Evolutionary conservation across 73 alveolate species (phyloP), one percentile per base, ranked within the genome.

Genomic region (Paramecium tetraurelia): DNA sequence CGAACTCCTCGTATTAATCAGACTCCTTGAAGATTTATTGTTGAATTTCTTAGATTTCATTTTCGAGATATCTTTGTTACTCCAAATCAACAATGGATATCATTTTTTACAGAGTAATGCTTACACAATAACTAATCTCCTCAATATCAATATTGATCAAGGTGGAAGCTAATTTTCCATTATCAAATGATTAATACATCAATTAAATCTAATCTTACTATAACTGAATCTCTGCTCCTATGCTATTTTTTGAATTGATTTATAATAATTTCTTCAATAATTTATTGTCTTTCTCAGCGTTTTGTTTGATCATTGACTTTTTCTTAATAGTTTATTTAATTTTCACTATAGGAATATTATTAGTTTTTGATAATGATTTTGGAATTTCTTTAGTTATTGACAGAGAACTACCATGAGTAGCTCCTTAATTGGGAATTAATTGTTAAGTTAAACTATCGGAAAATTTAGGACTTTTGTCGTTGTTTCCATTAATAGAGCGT

Each of bases 71-170:
- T 31, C 12, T 33, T 16, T 31, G 12, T 27, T 63, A 27, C 46
- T 63, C 84, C 24, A 31, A 33, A 63, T 63, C 84, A 63, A 63
- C 46, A 12, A 33, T 31, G 4, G 5, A 33, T 4, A 75, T 33
- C 87, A 75, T 75, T 36, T 75, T 75, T 22, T 68, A 21, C 7
- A 93, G 38, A 41, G 96, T 94, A 36, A 63, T 53, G 2, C 95
- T 92, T 29, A 93, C 80, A 36, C 96, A 92, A 58, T 77, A 31
- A 58, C 96, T 70, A 38, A 93, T 77, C 41, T 93, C 96, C 92
- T 93, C 96, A 7, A 93, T 93, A 92, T 93, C 96, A n/a, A 93
- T 48, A 83, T 93, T 92, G 7, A 86, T 92, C 36, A 93, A 75
- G 7, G 96, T 93, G 4, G 95, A 86, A 14, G 95, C 77, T 77